Conservation (phyloP, 2,329 filamentous ascomycete species). For the Phyllosticta citriasiana region DNA sequence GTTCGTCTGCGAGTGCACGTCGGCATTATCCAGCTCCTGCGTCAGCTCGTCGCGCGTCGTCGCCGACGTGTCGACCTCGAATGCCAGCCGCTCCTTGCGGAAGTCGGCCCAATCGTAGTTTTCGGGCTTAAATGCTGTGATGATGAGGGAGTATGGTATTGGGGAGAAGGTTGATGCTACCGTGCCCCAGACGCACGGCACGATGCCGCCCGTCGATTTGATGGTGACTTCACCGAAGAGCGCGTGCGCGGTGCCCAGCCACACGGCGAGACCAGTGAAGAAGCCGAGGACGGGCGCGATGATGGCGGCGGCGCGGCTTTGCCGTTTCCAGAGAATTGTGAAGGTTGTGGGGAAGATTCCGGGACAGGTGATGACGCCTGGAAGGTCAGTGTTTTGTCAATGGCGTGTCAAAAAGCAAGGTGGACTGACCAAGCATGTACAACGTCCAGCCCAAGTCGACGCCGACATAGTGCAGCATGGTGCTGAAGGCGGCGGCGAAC, state of each 20-base stretch:
- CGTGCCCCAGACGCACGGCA: constrained; percentile 46
- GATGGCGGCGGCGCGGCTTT: constrained; percentile 41
- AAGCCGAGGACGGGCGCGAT: constrained; percentile 42
- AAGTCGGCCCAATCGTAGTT: constrained; percentile 34
- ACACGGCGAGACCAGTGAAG: constrained; percentile 42
- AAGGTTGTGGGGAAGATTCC: constrained; percentile 46
- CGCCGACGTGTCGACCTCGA: constrained; percentile 19
- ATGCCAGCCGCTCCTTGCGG: constrained; percentile 17
- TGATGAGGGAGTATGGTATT: constrained; percentile 35
- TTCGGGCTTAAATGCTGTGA: constrained; percentile 37
- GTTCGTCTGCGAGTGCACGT: constrained; percentile 18
- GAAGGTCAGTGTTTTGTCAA: constrained; percentile 1
- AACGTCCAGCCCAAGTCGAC: constrained; percentile 46
- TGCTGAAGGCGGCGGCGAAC: constrained; percentile 43
- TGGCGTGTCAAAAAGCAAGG: constrained; percentile 10
- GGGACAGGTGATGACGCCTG: constrained; percentile 42
- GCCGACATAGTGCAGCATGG: constrained; percentile 44
- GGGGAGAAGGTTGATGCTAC: constrained; percentile 39
- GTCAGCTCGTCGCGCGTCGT: constrained; percentile 12
- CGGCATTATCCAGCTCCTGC: constrained; percentile 17
- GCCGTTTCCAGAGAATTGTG: constrained; percentile 43
- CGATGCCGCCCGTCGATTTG: constrained; percentile 36
- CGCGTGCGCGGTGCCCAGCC: constrained; percentile 40
- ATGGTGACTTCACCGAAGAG: constrained; percentile 41
- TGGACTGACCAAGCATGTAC: constrained; percentile 38